Conservation (phyloP, 2,329 filamentous ascomycete genomes). For the Tolypocladium inflatum region DNA sequence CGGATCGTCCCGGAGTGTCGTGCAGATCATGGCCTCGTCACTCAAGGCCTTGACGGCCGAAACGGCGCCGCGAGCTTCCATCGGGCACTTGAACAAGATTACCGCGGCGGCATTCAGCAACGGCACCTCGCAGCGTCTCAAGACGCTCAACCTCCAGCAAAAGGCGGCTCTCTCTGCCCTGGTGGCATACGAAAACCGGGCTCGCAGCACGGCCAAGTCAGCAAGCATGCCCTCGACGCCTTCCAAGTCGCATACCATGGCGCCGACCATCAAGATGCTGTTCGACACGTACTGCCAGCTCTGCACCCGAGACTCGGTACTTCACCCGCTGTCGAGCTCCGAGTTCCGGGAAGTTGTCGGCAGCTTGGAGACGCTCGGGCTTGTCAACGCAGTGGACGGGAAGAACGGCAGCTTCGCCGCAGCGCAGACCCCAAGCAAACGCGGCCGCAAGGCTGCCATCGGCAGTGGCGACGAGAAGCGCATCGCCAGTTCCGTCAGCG, state of each 20-base stretch:
- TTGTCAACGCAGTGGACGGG: slow-evolving; percentile 62
- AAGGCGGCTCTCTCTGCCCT: slow-evolving; percentile 89
- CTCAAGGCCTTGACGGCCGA: slow-evolving; percentile 57
- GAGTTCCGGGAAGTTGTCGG: slow-evolving; percentile 92
- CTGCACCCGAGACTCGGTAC: slow-evolving; percentile 78
- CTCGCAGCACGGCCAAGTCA: slow-evolving; percentile 38
- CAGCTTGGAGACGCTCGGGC: slow-evolving; percentile 77
- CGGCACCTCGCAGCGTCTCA: slow-evolving; percentile 73
- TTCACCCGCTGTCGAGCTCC: slow-evolving; percentile 80
- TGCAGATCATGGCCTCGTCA: slow-evolving; percentile 41
- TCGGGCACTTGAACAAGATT: slow-evolving; percentile 84
- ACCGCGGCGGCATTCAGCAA: slow-evolving; percentile 87
- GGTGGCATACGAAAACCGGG: slow-evolving; percentile 74
- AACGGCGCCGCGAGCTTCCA: slow-evolving; percentile 79
- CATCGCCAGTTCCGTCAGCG: slow-evolving; percentile 69
- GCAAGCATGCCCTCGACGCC: slow-evolving; percentile 38
- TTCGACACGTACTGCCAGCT: slow-evolving; percentile 76
- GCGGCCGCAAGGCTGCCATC: slow-evolving; percentile 46
- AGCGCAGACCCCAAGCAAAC: slow-evolving; percentile 62
- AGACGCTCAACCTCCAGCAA: slow-evolving; percentile 87
- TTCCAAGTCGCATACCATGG: slow-evolving; percentile 49
- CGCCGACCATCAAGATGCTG: slow-evolving; percentile 74
- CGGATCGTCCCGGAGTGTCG: slow-evolving; percentile 28
- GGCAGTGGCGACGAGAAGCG: slow-evolving; percentile 61
- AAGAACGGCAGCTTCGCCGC: slow-evolving; percentile 58